phyloP scores from a whole-genome alignment of 73 alveolate species.

The Durusdinium trenchii region DNA sequence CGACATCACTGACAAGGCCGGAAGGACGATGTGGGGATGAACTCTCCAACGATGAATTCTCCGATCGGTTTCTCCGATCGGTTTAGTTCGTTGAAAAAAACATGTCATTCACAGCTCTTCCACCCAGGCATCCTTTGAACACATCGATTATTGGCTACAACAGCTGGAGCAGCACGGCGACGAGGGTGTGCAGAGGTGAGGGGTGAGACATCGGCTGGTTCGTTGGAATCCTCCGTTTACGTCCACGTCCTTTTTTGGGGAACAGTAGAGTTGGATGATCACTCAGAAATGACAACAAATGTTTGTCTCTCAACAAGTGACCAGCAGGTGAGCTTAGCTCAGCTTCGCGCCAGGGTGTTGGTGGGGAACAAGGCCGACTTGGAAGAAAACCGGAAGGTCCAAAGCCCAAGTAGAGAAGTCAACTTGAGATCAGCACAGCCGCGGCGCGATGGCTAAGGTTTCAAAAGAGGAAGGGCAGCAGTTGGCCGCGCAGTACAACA shows the following conservation, averaged over 20 bases:
- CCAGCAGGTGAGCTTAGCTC: not conserved
- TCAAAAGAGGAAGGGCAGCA: constrained; percentile 88
- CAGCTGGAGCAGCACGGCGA: constrained; percentile 94
- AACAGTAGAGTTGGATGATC: no score
- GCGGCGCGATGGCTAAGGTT: not conserved
- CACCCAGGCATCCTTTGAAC: constrained; percentile 78
- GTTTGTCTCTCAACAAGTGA: not conserved
- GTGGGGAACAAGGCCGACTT: constrained; percentile 94
- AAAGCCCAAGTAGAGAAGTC: not conserved
- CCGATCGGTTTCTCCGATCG: not conserved
- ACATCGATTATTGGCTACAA: constrained; percentile 94
- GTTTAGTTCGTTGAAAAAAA: not conserved
- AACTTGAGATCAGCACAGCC: not conserved
- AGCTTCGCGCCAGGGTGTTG: constrained; percentile 41
- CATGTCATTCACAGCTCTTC: not conserved
- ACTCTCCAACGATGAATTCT: not conserved
- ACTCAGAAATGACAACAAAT: not conserved
- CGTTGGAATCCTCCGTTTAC: not conserved
- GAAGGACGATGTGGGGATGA: not conserved
- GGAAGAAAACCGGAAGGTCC: constrained; percentile 68
- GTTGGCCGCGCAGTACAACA: constrained; percentile 90
- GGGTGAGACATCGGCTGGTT: no score
- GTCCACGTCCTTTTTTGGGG: not conserved
- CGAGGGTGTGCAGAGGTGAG: constrained; percentile 85
- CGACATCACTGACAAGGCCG: constrained; percentile 94